phyloP scores from a whole-genome alignment of 2,329 filamentous ascomycete species.

The Penicillium concentricum region DNA sequence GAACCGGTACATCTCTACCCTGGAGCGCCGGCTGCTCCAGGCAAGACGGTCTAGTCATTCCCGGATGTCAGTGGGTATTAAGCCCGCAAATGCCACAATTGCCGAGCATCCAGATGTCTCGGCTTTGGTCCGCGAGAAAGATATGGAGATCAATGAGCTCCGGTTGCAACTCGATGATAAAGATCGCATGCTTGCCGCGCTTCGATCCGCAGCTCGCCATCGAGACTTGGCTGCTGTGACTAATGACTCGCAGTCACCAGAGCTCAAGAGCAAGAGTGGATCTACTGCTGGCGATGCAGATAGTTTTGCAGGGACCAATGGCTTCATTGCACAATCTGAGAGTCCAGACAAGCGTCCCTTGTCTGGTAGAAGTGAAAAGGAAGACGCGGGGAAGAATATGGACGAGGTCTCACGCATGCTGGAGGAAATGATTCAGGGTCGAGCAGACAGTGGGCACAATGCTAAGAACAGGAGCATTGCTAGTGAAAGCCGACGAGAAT shows the following conservation, averaged over 20 bases:
- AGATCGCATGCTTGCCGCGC: conserved; percentile 84
- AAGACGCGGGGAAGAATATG: conserved; percentile 61
- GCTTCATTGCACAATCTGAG: conserved; percentile 21
- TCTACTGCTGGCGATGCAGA: conserved; percentile 33
- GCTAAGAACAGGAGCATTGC: conserved; percentile 63
- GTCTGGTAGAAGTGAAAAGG: conserved; percentile 32
- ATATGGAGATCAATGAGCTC: conserved; percentile 89
- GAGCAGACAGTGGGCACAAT: conserved; percentile 73
- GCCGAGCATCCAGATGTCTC: conserved; percentile 76
- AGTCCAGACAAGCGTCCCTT: conserved; percentile 34
- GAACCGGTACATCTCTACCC: conserved; percentile 89
- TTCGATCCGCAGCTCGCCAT: conserved; percentile 81
- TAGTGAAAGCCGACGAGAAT: conserved; percentile 39
- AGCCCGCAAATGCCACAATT: conserved; percentile 62
- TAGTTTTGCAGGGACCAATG: conserved; percentile 11
- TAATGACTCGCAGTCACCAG: conserved; percentile 35
- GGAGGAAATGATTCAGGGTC: conserved; percentile 93
- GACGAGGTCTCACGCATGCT: conserved; percentile 92
- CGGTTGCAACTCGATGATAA: conserved; percentile 88
- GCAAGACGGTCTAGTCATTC: conserved; percentile 87
- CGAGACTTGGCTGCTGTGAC: conserved; percentile 73
- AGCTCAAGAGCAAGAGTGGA: conserved; percentile 29
- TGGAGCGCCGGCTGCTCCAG: conserved; percentile 89
- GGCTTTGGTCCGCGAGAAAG: conserved; percentile 77
- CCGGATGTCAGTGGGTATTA: conserved; percentile 72